Conservation (phyloP, 345 rosid genomes). For the Streptanthus diversifolius region DNA sequence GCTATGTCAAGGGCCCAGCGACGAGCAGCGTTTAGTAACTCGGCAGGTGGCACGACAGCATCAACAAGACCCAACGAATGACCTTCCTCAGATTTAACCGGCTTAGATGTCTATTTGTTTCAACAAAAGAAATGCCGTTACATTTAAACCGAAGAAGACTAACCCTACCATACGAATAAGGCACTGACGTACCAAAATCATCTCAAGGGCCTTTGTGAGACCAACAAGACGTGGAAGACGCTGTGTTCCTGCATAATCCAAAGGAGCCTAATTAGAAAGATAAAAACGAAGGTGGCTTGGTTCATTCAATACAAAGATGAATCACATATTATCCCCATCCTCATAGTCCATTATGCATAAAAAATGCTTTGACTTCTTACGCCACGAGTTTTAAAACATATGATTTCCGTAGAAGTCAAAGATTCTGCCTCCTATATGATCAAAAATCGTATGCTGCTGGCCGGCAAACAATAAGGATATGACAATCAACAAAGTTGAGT, state of each 20-base stretch:
- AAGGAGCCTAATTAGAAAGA: slow-evolving; percentile 11
- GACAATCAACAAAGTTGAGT: slow-evolving; percentile 1
- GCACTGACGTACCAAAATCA: slow-evolving; percentile 75
- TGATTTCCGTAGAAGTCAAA: background rate
- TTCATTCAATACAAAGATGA: background rate
- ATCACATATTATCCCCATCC: background rate
- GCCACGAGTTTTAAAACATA: background rate
- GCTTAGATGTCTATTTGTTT: slow-evolving; percentile 64
- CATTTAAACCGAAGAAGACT: slow-evolving; percentile 2
- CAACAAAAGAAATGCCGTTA: background rate
- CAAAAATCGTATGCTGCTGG: background rate
- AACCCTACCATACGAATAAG: slow-evolving; percentile 19
- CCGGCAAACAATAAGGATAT: background rate
- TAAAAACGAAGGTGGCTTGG: background rate
- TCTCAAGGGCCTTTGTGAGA: slow-evolving; percentile 82
- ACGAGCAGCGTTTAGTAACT: slow-evolving; percentile 67
- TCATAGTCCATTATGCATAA: background rate
- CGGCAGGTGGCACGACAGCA: slow-evolving; percentile 64
- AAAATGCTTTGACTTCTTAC: background rate
- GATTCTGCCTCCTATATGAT: background rate
- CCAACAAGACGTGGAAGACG: slow-evolving; percentile 99
- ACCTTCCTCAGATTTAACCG: slow-evolving; percentile 73
- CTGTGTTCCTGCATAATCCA: slow-evolving; percentile 73
- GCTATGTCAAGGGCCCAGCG: slow-evolving; percentile 80
- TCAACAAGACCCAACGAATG: slow-evolving; percentile 72